A percentile compares a stretch with the other conserved stretches of the same genome.
Evolutionary conservation across 73 alveolate species (phyloP).

Genomic region (Loxodes magnus): DNA sequence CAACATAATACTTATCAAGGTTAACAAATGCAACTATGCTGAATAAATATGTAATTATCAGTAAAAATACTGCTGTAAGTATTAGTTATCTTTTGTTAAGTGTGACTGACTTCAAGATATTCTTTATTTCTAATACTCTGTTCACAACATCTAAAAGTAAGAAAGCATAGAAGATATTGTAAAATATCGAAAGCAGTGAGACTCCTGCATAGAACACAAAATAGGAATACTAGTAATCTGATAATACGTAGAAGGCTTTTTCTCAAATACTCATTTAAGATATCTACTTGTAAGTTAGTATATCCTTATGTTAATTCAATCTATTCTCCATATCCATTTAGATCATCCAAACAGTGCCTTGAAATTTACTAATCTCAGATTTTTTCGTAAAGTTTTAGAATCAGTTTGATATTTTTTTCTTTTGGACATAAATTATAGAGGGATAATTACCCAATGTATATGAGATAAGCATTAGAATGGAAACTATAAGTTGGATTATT

Average conservation of each 20-base stretch:
- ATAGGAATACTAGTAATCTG: constrained; percentile 15
- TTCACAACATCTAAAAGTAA: constrained; percentile 41
- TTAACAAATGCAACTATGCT: constrained; percentile 22
- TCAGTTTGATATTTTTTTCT: too few relatives aligned
- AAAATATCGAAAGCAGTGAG: constrained; percentile 21
- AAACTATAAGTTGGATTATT: too few relatives aligned
- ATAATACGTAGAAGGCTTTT: background rate
- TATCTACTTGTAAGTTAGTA: too few relatives aligned
- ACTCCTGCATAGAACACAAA: constrained; percentile 17
- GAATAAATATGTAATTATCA: constrained; percentile 30
- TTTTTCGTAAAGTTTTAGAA: too few relatives aligned
- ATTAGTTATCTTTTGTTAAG: constrained; percentile 26
- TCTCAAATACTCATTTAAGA: too few relatives aligned
- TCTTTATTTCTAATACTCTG: constrained; percentile 24
- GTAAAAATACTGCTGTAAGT: constrained; percentile 19
- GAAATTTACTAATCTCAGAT: background rate
- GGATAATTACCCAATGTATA: constrained; percentile 1
- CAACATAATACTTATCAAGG: constrained; percentile 25
- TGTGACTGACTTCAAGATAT: constrained; percentile 31
- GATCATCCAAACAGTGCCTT: constrained; percentile 1
- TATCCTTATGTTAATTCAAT: too few relatives aligned
- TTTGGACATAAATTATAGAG: background rate
- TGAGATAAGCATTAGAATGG: background rate
- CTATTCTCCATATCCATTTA: too few relatives aligned
- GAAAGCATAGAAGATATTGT: constrained; percentile 24